Evolutionary conservation across 495 filamentous ascomycete genomes (phyloP).

Genomic region (Pyrenula massariospora): DNA sequence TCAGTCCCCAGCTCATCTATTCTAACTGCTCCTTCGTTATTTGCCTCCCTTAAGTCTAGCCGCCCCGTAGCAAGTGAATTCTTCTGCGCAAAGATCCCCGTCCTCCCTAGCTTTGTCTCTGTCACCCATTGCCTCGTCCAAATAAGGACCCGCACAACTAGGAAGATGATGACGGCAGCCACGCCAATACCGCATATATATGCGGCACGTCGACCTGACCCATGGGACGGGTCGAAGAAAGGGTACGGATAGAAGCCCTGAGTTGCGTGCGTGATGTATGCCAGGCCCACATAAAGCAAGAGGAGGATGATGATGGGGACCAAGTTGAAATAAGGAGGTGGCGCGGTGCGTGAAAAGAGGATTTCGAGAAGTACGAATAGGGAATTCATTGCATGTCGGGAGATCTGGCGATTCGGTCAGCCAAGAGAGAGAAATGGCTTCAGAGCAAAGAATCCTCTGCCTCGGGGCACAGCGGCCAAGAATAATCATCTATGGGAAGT

Average conservation of each 20-base stretch:
- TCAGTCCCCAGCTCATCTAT: neutral
- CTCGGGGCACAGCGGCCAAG: neutral
- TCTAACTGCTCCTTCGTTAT: neutral
- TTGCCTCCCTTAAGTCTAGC: neutral
- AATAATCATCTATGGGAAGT: neutral
- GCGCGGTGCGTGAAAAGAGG: constrained; percentile 45
- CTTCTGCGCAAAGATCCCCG: constrained; percentile 7
- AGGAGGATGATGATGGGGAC: constrained; percentile 48
- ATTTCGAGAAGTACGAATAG: constrained; percentile 64
- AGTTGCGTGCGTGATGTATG: constrained; percentile 58
- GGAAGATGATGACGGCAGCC: constrained; percentile 53
- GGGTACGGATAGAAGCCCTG: constrained; percentile 63
- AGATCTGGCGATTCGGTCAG: constrained; percentile 38
- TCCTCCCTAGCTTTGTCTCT: constrained; percentile 2
- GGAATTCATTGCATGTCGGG: constrained; percentile 63
- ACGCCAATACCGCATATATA: constrained; percentile 48
- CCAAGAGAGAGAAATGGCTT: neutral
- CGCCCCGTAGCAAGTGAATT: neutral
- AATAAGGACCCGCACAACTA: constrained; percentile 38
- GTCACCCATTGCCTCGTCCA: constrained; percentile 36
- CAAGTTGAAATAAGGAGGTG: constrained; percentile 41
- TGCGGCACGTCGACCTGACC: constrained; percentile 28
- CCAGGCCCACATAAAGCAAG: constrained; percentile 58
- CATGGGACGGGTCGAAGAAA: constrained; percentile 53
- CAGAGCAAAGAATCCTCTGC: constrained; percentile 1